Base-by-base conservation (phyloP, 495 filamentous ascomycete species). In the Cladorrhinum samala region DNA sequence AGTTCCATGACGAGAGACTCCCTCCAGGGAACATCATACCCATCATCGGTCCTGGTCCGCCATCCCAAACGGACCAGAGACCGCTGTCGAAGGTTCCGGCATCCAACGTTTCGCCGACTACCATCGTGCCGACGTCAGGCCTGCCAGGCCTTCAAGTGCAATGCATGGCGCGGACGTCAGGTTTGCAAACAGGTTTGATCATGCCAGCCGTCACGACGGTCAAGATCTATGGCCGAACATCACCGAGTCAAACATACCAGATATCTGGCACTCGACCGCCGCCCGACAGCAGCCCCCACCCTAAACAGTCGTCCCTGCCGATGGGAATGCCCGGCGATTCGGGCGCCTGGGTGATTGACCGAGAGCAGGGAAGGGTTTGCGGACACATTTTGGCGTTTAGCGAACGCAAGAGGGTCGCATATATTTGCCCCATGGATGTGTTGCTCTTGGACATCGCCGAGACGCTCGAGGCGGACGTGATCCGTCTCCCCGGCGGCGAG, bases 371-470 rank as follows among this genome's bases (percentile, higher is more conserved):
- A n/a, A 80, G 81, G 24, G 83, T 95, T 3, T 91, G 87, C 64
- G 92, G 91, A 14, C 91, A 96, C 57, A 87, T 97, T 13, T 75
- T 96, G 9, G 92, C 92, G 8, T 94, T 86, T 82, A 90, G 83
- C 49, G 79, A 82, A 47, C 80, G 80, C 53, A 89, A 81, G 60
- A 77, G 80, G 55, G 83, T 85, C 27, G 88, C 88, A 8, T 96
- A 93, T 70, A 91, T 97, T 55, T 87, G 87, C 52, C 92, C 92
- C 2, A 97, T 97, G 92, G 88, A 97, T 49, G 78, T 96, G 5
- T 70, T 94, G 17, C 75, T 96, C 14, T 77, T 84, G 36, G 92
- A 97, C 61, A 96, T 97, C 53, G 81, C 83, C 17, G 81, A 83
- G 40, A 87, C 84, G 1, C 73, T 97, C 5, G 78, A 77, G 9